phyloP scores from a whole-genome alignment of 108 stramenopile genomes.

The Fragilaria crotonensis region DNA sequence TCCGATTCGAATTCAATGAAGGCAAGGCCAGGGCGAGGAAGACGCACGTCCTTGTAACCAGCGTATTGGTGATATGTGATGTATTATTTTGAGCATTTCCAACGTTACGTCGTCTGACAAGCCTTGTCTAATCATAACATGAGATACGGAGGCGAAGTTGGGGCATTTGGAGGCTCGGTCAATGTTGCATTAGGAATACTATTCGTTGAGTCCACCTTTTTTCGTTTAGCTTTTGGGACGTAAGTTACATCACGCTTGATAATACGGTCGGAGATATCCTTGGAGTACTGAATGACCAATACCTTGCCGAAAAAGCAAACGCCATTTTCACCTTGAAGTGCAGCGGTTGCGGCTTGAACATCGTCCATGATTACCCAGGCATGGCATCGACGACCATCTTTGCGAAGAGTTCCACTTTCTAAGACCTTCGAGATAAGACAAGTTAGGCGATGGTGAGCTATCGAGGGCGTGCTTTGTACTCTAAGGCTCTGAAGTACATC shows the following conservation, averaged over 20 bases:
- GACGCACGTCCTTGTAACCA: constrained; percentile 83
- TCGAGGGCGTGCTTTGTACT: too few species aligned
- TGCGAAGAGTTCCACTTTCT: constrained; percentile 68
- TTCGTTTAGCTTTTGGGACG: constrained; percentile 56
- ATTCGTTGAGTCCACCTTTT: constrained; percentile 22
- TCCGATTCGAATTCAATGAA: constrained; percentile 89
- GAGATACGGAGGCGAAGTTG: too few species aligned
- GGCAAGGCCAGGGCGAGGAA: constrained; percentile 66
- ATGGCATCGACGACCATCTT: constrained; percentile 78
- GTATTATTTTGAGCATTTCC: constrained; percentile 44
- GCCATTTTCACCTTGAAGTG: constrained; percentile 79
- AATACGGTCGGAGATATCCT: constrained; percentile 78
- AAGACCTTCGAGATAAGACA: constrained; percentile 39
- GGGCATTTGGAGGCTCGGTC: too few species aligned
- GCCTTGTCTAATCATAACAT: constrained; percentile 62
- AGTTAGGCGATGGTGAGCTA: too few species aligned
- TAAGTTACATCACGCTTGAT: constrained; percentile 84
- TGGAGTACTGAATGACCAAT: constrained; percentile 80
- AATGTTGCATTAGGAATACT: too few species aligned
- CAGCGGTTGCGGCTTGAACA: constrained; percentile 78
- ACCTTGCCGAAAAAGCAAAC: constrained; percentile 89
- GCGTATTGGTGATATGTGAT: constrained; percentile 75
- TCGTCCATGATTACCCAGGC: constrained; percentile 91
- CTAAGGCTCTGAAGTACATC: too few species aligned
- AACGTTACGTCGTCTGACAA: constrained; percentile 82